Evolutionary conservation across 2,329 filamentous ascomycete genomes (phyloP).

Genomic region (Trichoderma endophyticum): DNA sequence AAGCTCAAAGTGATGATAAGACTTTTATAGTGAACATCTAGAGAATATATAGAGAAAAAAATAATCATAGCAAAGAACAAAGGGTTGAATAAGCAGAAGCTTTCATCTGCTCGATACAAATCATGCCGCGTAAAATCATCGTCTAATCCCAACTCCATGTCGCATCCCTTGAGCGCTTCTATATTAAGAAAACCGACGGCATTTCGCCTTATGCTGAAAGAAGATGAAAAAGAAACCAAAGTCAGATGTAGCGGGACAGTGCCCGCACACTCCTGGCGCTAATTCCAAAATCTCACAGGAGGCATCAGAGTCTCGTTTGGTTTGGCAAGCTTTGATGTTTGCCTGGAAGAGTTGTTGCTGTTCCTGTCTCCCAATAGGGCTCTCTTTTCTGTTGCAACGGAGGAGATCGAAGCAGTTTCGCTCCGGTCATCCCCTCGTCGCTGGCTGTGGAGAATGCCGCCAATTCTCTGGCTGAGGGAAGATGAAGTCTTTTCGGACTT

Average conservation of each 20-base stretch:
- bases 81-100: background rate
- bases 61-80: background rate
- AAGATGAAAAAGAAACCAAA: background rate
- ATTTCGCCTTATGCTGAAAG: background rate
- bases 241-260: background rate
- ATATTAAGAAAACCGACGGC: background rate
- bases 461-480: background rate
- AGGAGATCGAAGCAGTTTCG: slow-evolving; percentile 12
- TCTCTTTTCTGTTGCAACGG: slow-evolving; percentile 12
- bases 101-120: background rate
- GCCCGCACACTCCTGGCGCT: background rate
- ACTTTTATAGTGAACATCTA: background rate
- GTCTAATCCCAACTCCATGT: background rate
- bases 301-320: background rate
- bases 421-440: slow-evolving; percentile 10
- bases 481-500: background rate
- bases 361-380: slow-evolving; percentile 1
- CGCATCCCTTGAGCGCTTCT: background rate
- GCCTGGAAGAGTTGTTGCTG: background rate
- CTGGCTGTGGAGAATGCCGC: slow-evolving; percentile 6
- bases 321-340: background rate
- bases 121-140: background rate
- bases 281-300: background rate
- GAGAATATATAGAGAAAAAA: background rate
- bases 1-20: background rate